These are phyloP conservation scores for Aspergillus udagawae DNA, from an alignment of 2,329 filamentous ascomycete genomes.

Conservation along the genomic window DNA sequence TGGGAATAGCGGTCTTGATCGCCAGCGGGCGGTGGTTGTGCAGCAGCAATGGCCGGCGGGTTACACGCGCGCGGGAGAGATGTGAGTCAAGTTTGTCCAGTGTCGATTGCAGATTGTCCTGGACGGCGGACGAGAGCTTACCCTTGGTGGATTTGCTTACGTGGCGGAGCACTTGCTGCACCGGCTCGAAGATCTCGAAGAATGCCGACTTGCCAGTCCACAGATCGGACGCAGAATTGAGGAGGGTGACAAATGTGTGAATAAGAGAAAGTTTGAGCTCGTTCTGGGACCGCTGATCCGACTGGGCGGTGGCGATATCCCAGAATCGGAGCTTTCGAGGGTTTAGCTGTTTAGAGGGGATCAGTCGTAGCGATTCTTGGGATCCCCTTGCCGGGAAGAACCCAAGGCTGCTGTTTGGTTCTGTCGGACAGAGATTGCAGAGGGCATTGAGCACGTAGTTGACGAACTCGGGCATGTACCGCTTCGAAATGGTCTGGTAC, in stretches of 20 bases:
- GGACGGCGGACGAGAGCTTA: constrained; percentile 45
- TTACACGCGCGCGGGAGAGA: constrained; percentile 57
- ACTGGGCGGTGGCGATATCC: constrained; percentile 45
- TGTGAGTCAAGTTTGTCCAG: constrained; percentile 36
- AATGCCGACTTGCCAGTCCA: constrained; percentile 75
- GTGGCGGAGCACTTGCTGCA: constrained; percentile 55
- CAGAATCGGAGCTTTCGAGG: constrained; percentile 56
- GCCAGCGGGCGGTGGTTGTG: constrained; percentile 86
- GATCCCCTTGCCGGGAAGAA: constrained; percentile 61
- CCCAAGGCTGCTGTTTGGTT: constrained; percentile 46
- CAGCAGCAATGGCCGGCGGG: constrained; percentile 75
- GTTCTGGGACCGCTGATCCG: constrained; percentile 26
- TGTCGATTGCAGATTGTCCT: constrained; percentile 26
- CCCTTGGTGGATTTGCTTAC: constrained; percentile 53
- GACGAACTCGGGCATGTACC: constrained; percentile 84
- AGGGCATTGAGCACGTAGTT: constrained; percentile 77
- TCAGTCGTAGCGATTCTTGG: constrained; percentile 49
- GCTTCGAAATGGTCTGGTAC: constrained; percentile 78
- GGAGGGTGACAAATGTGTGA: constrained; percentile 59
- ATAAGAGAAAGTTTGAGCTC: constrained; percentile 58
- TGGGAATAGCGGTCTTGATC: constrained; percentile 83
- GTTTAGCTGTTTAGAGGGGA: constrained; percentile 24
- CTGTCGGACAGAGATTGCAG: constrained; percentile 58
- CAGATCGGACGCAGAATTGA: constrained; percentile 64
- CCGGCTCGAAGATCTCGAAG: constrained; percentile 71